phyloP scores from a whole-genome alignment of 305 asterid species.

The Rubia balearica region DNA sequence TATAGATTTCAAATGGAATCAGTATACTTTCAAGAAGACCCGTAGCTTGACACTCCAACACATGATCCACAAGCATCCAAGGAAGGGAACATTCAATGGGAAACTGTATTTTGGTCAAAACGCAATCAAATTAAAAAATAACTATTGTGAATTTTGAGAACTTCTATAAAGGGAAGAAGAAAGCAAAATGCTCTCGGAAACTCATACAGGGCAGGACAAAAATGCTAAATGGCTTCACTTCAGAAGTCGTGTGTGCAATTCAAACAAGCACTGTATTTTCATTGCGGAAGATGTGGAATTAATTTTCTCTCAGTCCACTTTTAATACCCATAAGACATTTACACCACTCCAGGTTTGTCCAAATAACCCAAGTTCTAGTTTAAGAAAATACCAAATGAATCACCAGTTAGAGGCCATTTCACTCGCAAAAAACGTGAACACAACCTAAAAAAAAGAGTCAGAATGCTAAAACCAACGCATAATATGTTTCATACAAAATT shows the following conservation, averaged over 20 bases:
- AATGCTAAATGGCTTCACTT: neutral
- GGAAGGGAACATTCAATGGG: conserved; percentile 99
- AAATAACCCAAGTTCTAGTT: neutral
- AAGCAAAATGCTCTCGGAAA: neutral
- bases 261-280: neutral
- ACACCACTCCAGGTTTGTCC: neutral
- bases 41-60: conserved; percentile 61
- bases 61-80: conserved; percentile 99
- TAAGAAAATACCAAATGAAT: neutral
- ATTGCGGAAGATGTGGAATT: neutral
- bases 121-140: conserved; percentile 6
- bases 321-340: neutral
- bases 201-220: neutral
- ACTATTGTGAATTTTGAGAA: conserved; percentile 10
- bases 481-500: neutral
- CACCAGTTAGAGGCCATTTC: neutral
- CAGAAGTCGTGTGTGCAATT: neutral
- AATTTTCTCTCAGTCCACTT: too few relatives aligned
- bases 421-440: too few relatives aligned
- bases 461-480: neutral
- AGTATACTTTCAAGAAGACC: conserved; percentile 86
- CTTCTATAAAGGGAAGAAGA: neutral
- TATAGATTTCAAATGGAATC: conserved; percentile 95
- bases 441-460: neutral
- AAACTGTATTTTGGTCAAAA: conserved; percentile 52